Conservation (phyloP, 768 basidiomycete genomes). For the Hemileccinum rubropunctum region DNA sequence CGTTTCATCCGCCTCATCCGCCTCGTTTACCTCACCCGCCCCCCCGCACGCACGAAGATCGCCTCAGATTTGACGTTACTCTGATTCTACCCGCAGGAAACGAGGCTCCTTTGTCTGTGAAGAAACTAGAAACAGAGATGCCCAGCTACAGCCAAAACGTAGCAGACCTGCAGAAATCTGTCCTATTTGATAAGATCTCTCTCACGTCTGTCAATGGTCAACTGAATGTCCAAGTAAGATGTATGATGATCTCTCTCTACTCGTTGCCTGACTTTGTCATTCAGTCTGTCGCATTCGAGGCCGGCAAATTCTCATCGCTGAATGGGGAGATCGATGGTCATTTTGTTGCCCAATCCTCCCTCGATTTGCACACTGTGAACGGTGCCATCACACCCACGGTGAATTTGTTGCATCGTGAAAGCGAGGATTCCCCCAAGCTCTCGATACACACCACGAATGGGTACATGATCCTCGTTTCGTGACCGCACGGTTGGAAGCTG, state of each 20-base stretch:
- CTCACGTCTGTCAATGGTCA: conserved; percentile 36
- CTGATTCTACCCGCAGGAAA: conserved; percentile 36
- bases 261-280: not conserved
- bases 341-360: conserved; percentile 35
- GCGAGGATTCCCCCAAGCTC: conserved; percentile 28
- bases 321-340: conserved; percentile 47
- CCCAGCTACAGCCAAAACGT: conserved; percentile 40
- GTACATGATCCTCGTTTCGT: conserved; percentile 27
- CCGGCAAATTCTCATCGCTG: conserved; percentile 33
- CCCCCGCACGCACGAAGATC: conserved; percentile 6
- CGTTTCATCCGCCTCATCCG: too few relatives aligned
- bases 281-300: conserved; percentile 34
- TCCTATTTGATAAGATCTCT: conserved; percentile 37
- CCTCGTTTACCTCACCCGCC: not conserved
- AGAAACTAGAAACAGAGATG: conserved; percentile 42
- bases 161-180: conserved; percentile 30
- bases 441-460: conserved; percentile 40
- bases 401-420: conserved; percentile 31
- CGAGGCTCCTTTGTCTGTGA: conserved; percentile 31
- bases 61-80: conserved; percentile 34
- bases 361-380: conserved; percentile 40
- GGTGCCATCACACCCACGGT: conserved; percentile 38
- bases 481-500: not conserved
- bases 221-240: conserved; percentile 35
- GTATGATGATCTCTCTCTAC: not conserved